These are phyloP conservation scores for Raddia distichophylla DNA, from an alignment of 176 grass and related monocot genomes.

Conservation along the genomic window DNA sequence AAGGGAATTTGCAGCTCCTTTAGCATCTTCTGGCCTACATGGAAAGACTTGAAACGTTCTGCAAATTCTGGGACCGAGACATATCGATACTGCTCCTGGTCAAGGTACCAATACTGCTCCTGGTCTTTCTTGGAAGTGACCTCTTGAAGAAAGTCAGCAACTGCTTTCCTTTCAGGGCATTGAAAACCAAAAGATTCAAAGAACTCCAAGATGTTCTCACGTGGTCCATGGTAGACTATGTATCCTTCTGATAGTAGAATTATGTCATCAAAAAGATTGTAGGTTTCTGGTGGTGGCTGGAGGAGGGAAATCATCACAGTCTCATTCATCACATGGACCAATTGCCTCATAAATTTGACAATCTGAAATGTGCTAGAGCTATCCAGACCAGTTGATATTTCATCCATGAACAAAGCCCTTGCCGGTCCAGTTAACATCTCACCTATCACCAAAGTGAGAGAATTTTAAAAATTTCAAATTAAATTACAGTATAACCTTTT, in stretches of 20 bases:
- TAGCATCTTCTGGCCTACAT: constrained; percentile 42
- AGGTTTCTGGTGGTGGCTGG: constrained; percentile 79
- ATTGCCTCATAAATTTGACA: constrained; percentile 60
- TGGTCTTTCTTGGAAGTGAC: constrained; percentile 73
- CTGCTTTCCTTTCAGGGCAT: constrained; percentile 71
- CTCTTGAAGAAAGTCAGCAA: constrained; percentile 72
- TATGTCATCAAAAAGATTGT: constrained; percentile 71
- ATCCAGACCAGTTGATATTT: constrained; percentile 81
- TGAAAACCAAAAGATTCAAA: constrained; percentile 59
- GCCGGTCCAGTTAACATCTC: constrained; percentile 77
- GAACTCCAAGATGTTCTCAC: constrained; percentile 60
- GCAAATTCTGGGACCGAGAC: constrained; percentile 54
- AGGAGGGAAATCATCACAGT: constrained; percentile 74
- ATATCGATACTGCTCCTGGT: constrained; percentile 42
- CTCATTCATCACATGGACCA: constrained; percentile 68
- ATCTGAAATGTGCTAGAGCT: constrained; percentile 79
- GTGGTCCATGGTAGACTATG: constrained; percentile 70
- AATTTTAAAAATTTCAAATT: neutral
- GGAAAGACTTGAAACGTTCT: constrained; percentile 47
- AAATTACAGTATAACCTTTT: too few relatives aligned
- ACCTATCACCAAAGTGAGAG: constrained; percentile 32
- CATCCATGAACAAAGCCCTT: constrained; percentile 77
- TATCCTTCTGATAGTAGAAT: constrained; percentile 70
- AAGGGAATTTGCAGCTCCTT: constrained; percentile 52
- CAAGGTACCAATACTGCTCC: constrained; percentile 56